Conservation (phyloP, 2,329 filamentous ascomycete species). For the Pseudopithomyces maydicus region DNA sequence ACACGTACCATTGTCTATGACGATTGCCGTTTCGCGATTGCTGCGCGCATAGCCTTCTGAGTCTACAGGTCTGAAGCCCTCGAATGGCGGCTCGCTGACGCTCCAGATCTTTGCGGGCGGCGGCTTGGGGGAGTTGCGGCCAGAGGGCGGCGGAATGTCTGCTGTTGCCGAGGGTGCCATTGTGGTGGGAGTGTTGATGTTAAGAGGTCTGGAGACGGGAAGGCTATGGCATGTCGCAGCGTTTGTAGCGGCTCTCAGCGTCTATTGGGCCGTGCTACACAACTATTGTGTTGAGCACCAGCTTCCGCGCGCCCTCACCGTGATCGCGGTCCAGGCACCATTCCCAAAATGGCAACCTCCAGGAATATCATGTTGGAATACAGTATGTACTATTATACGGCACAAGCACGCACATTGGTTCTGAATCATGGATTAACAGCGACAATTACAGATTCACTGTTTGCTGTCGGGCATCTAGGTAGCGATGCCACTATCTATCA, state of each 20-base stretch:
- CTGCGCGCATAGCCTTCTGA: slow-evolving; percentile 75
- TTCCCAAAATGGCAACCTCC: slow-evolving; percentile 12
- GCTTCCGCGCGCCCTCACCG: slow-evolving; percentile 9
- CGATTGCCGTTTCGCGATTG: slow-evolving; percentile 71
- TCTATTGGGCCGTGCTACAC: slow-evolving; percentile 21
- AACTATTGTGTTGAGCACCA: slow-evolving; percentile 24
- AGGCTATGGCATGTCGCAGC: slow-evolving; percentile 33
- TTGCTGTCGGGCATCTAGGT: no score
- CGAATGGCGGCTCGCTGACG: slow-evolving; percentile 65
- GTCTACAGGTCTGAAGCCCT: slow-evolving; percentile 62
- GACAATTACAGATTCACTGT: no score
- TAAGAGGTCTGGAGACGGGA: slow-evolving; percentile 13
- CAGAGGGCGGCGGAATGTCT: slow-evolving; percentile 46
- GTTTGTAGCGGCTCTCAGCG: slow-evolving; percentile 21
- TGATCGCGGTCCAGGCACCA: slow-evolving; percentile 31
- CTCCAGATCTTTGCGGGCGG: slow-evolving; percentile 58
- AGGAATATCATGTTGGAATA: neutral
- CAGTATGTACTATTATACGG: neutral
- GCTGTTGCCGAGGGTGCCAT: slow-evolving; percentile 46
- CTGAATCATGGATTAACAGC: no score
- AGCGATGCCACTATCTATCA: no score
- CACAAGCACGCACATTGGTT: no score
- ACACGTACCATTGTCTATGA: slow-evolving; percentile 90
- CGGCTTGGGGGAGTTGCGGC: slow-evolving; percentile 59
- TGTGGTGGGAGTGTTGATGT: slow-evolving; percentile 14